These are phyloP conservation scores for Leccinum pallidistipes DNA, from an alignment of 1,284 basidiomycete species.

Conservation along the genomic window DNA sequence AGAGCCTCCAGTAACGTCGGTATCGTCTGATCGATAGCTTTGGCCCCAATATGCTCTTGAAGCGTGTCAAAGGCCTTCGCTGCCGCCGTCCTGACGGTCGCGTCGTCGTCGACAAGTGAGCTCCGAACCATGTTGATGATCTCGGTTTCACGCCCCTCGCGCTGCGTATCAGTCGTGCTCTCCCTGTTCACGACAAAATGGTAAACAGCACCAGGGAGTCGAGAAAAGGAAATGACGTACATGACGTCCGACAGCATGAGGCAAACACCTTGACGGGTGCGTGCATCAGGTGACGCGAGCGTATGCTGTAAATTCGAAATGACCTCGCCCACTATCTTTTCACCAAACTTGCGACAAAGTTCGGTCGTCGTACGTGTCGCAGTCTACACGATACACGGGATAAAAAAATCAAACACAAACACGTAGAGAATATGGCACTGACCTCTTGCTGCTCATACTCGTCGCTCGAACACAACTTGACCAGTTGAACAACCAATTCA, in stretches of 20 bases:
- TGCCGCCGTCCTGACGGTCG: slow-evolving; percentile 88
- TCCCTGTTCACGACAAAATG: slow-evolving; percentile 47
- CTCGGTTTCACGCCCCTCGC: slow-evolving; percentile 89
- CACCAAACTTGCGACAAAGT: slow-evolving; percentile 94
- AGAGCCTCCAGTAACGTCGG: slow-evolving; percentile 94
- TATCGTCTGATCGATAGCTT: slow-evolving; percentile 96
- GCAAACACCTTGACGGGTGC: slow-evolving; percentile 56
- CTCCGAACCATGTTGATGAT: slow-evolving; percentile 86
- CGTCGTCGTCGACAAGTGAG: slow-evolving; percentile 87
- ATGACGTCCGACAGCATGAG: slow-evolving; percentile 88
- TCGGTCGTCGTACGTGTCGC: slow-evolving; percentile 87
- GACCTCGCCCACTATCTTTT: slow-evolving; percentile 86
- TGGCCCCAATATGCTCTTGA: slow-evolving; percentile 87
- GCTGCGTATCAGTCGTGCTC: slow-evolving; percentile 82
- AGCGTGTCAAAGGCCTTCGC: slow-evolving; percentile 93
- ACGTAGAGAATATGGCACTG: slow-evolving; percentile 6
- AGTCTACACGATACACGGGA: slow-evolving; percentile 48
- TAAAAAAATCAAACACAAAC: neutral
- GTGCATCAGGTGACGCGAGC: slow-evolving; percentile 55
- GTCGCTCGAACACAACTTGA: slow-evolving; percentile 74
- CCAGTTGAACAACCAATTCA: slow-evolving; percentile 78
- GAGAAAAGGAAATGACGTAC: slow-evolving; percentile 40
- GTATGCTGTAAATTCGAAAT: slow-evolving; percentile 76
- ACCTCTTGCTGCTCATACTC: slow-evolving; percentile 93
- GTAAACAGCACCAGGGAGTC: neutral